Evolutionary conservation across 208 protist species (phyloP), one percentile per base, ranked within the genome.

Genomic region (Trypanosoma brucei): DNA sequence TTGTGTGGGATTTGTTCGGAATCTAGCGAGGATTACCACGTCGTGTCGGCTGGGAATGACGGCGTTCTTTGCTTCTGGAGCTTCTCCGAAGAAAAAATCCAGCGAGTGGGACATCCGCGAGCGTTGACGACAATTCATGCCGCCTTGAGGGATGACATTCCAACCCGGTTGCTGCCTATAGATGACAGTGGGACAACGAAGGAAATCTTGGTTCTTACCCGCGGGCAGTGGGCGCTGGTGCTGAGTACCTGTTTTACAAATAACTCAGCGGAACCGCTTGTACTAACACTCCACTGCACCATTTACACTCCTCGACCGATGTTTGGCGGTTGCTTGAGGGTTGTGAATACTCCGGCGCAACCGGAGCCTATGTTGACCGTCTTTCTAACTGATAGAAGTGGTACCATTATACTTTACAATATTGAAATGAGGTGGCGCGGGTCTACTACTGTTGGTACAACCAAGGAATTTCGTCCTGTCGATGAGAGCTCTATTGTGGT

Each of bases 391-490:
- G 78, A 85, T 55, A 61, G 57, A 46, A 75, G 88, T 52, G 86
- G 86, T 7, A 82, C 78, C 3, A 40, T 93, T 34, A 68, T 79
- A 13, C 67, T 93, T 9, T 83, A 90, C 77, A 93, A 83, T 61
- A 62, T 86, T 8, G 77, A 83, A 40, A 90, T 90, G 86, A 37
- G 36, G 55, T 93, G 86, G 84, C 75, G 75, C n/a, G 67, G 55
- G 53, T 57, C 1, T 68, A 62, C 59, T 42, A 59, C 55, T 76
- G 78, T 68, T 34, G 55, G 34, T 39, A 66, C 56, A 61, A 70
- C 46, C 67, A 59, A 79, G 52, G 58, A 65, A 14, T 59, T 85
- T 8, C 63, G 38, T 35, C 64, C 77, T n/a, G 65, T 72, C 7
- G 81, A 86, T 40, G 70, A 84, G 55, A 87, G 70, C 55, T 63